phyloP scores from a whole-genome alignment of 768 basidiomycete genomes.

The Tulasnella sp. region DNA sequence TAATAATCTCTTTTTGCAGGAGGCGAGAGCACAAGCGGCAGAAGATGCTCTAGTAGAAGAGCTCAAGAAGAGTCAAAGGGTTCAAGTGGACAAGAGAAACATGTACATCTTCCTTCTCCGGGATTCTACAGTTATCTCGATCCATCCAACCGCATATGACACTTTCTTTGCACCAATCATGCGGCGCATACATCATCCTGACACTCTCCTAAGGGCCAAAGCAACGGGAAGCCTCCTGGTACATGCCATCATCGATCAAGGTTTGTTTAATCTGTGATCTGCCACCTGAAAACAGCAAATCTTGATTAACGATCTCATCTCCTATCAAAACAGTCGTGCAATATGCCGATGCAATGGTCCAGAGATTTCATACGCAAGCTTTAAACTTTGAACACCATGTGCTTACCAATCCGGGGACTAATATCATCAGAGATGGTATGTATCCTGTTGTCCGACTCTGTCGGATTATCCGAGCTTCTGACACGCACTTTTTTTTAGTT shows the following conservation, averaged over 20 bases:
- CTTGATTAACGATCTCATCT: neutral
- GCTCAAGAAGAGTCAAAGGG: neutral
- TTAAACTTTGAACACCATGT: conserved; percentile 1
- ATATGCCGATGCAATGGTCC: neutral
- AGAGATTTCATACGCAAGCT: neutral
- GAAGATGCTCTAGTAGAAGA: neutral
- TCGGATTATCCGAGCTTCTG: neutral
- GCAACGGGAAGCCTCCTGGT: neutral
- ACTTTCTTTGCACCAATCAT: neutral
- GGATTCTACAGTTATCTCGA: conserved; percentile 3
- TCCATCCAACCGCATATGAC: neutral
- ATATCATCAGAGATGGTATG: conserved; percentile 5
- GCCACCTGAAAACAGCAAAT: no score
- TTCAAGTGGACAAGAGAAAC: neutral
- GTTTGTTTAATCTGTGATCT: neutral
- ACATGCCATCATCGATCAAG: conserved; percentile 6
- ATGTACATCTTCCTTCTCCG: conserved; percentile 3
- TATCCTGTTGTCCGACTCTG: neutral
- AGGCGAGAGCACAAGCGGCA: neutral
- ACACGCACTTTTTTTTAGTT: neutral
- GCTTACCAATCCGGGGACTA: neutral
- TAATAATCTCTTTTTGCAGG: no score
- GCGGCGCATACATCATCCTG: neutral
- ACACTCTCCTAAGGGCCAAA: neutral
- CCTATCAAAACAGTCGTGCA: neutral